Conservation (phyloP, 805 yeast species). For the Myxozyma neotropica region DNA sequence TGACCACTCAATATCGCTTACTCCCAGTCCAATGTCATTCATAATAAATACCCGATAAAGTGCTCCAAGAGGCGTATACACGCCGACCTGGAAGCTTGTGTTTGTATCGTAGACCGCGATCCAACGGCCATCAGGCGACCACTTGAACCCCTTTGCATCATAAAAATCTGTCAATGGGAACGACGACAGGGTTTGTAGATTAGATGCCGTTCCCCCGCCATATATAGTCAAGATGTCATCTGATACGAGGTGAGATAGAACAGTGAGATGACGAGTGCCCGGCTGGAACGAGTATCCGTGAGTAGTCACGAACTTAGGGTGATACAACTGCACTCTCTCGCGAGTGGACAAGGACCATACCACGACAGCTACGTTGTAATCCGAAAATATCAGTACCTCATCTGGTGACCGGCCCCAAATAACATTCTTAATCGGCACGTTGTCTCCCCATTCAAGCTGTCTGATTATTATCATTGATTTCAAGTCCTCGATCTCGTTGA, state of each 20-base stretch:
- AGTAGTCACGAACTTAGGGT: constrained; percentile 17
- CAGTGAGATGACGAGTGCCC: constrained; percentile 21
- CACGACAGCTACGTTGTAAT: constrained; percentile 26
- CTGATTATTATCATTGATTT: constrained; percentile 20
- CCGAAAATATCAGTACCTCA: constrained; percentile 30
- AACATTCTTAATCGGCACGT: constrained; percentile 24
- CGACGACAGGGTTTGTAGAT: constrained; percentile 2
- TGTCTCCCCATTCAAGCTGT: constrained; percentile 30
- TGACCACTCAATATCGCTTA: constrained; percentile 29
- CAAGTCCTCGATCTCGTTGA: constrained; percentile 17
- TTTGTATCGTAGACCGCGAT: constrained; percentile 27
- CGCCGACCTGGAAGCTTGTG: constrained; percentile 23
- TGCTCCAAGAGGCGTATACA: constrained; percentile 26
- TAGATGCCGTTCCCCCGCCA: constrained; percentile 22
- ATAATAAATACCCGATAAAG: constrained; percentile 18
- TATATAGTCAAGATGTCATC: constrained; percentile 26
- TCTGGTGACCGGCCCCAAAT: constrained; percentile 32
- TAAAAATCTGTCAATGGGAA: constrained; percentile 14
- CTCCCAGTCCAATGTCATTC: constrained; percentile 21
- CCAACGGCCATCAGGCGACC: constrained; percentile 34
- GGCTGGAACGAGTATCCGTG: constrained; percentile 29
- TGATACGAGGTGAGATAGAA: constrained; percentile 28
- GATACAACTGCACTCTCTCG: constrained; percentile 21
- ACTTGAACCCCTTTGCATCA: constrained; percentile 21
- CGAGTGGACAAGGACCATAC: constrained; percentile 23